Conservation (phyloP, 352 stramenopile genomes). For the Blastocystis sp. region DNA sequence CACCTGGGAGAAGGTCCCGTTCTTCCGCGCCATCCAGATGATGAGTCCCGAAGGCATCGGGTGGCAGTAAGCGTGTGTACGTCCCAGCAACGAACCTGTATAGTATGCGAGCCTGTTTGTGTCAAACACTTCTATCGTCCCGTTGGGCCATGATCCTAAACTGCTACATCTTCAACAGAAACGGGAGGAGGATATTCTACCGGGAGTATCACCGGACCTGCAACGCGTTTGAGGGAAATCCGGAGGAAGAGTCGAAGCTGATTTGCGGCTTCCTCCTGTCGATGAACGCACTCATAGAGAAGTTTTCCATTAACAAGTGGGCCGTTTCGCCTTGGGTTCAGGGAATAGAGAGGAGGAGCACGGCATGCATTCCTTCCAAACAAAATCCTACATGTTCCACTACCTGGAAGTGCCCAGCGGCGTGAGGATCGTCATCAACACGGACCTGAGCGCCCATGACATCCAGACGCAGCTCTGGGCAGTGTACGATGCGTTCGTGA, state of each 20-base stretch:
- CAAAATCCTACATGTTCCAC: conserved; percentile 60
- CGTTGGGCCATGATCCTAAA: conserved; percentile 24
- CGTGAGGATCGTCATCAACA: conserved; percentile 39
- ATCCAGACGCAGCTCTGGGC: conserved; percentile 42
- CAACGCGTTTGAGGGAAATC: conserved; percentile 50
- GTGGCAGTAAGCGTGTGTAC: conserved; percentile 16
- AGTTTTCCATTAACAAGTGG: conserved; percentile 57
- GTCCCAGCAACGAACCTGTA: background rate
- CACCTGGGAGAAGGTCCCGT: conserved; percentile 20
- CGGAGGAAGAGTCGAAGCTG: conserved; percentile 58
- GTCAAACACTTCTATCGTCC: background rate
- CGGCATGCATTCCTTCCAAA: conserved; percentile 36
- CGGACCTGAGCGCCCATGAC: conserved; percentile 8
- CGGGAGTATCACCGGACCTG: conserved; percentile 44
- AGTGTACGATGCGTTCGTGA: conserved; percentile 34
- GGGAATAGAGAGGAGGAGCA: conserved; percentile 40
- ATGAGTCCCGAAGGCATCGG: conserved; percentile 34
- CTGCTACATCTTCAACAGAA: conserved; percentile 44
- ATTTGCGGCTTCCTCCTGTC: conserved; percentile 64
- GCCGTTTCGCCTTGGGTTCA: background rate
- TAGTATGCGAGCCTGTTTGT: background rate
- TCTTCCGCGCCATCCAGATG: conserved; percentile 43
- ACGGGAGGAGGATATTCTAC: conserved; percentile 60
- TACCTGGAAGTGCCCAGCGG: conserved; percentile 52
- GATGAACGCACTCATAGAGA: conserved; percentile 57